Evolutionary conservation across 805 yeast species (phyloP).

Genomic region (Wickerhamomyces ciferrii): DNA sequence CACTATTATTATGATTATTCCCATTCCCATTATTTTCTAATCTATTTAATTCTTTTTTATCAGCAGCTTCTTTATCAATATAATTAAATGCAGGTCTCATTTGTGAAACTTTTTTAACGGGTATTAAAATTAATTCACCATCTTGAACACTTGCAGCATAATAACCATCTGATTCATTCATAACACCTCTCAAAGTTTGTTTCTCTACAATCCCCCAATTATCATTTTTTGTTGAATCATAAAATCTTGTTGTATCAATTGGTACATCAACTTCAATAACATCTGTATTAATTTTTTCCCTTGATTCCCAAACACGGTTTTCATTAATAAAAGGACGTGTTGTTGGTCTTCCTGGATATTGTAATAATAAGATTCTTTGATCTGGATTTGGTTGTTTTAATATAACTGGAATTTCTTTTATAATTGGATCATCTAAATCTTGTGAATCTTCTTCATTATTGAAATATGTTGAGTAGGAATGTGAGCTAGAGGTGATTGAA

Average conservation of each 20-base stretch:
- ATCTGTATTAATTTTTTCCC: conserved; percentile 57
- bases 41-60: conserved; percentile 36
- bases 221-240: conserved; percentile 56
- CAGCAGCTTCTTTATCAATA: conserved; percentile 55
- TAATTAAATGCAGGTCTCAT: conserved; percentile 78
- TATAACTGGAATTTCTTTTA: conserved; percentile 55
- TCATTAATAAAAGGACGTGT: conserved; percentile 31
- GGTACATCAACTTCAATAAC: conserved; percentile 76
- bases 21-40: conserved; percentile 32
- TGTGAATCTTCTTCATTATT: not conserved
- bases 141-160: conserved; percentile 39
- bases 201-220: conserved; percentile 57
- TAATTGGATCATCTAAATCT: conserved; percentile 42
- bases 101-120: conserved; percentile 67
- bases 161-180: conserved; percentile 48
- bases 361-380: conserved; percentile 38
- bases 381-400: conserved; percentile 26
- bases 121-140: conserved; percentile 55
- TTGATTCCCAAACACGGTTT: conserved; percentile 30
- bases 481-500: not conserved
- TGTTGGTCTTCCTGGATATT: conserved; percentile 56
- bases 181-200: conserved; percentile 70
- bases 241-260: conserved; percentile 60
- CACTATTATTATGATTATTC: conserved; percentile 10
- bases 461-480: no score